Conservation (phyloP, 257 asterid genomes). For the Salvia splendens region DNA sequence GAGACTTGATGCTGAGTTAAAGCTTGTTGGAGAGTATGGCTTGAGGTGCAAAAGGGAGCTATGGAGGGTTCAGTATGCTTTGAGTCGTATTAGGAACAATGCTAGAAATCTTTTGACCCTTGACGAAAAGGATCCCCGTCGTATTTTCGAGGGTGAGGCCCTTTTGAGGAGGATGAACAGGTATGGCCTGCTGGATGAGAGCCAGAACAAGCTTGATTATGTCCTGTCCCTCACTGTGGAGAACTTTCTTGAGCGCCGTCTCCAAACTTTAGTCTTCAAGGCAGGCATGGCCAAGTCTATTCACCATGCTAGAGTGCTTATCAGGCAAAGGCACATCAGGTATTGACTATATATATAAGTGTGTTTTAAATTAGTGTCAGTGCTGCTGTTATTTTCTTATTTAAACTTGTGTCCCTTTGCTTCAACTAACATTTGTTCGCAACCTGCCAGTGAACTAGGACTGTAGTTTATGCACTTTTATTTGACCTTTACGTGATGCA, state of each 20-base stretch:
- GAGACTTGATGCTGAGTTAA: constrained; percentile 81
- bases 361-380: neutral
- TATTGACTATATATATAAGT: constrained; percentile 21
- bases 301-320: constrained; percentile 87
- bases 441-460: too few species aligned
- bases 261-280: constrained; percentile 85
- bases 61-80: constrained; percentile 90
- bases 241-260: constrained; percentile 86
- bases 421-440: too few species aligned
- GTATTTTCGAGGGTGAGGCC: constrained; percentile 90
- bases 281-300: constrained; percentile 90
- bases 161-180: constrained; percentile 86
- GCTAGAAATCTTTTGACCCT: constrained; percentile 77
- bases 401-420: too few species aligned
- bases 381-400: neutral
- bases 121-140: constrained; percentile 80
- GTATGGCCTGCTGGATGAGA: constrained; percentile 74
- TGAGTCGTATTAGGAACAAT: constrained; percentile 80
- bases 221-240: constrained; percentile 85
- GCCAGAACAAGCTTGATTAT: constrained; percentile 88
- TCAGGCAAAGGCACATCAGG: constrained; percentile 92
- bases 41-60: constrained; percentile 86
- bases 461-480: too few species aligned
- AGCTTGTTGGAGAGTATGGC: constrained; percentile 86
- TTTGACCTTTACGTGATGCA: too few species aligned